These are phyloP conservation scores for Thuidium tamariscinum DNA, from an alignment of 225 moss, liverwort and hornwort genomes.

Conservation along the genomic window DNA sequence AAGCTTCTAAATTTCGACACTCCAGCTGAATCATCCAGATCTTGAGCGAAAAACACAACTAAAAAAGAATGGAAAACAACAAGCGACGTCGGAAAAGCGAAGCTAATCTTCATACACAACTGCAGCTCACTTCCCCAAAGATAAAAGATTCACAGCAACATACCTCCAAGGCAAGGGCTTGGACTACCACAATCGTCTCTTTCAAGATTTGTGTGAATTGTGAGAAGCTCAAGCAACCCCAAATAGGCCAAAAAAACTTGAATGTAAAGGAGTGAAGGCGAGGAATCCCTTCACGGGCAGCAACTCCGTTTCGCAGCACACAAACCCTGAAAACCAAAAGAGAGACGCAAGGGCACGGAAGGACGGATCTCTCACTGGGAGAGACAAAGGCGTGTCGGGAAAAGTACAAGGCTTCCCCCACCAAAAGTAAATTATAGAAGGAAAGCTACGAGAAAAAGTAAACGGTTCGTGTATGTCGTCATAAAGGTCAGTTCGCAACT, in stretches of 20 bases:
- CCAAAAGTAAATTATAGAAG: not conserved
- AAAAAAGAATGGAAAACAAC: not conserved
- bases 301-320: not conserved
- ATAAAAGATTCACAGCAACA: not conserved
- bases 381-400: not conserved
- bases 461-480: not conserved
- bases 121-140: not conserved
- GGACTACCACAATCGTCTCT: not conserved
- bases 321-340: not conserved
- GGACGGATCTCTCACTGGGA: not conserved
- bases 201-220: not conserved
- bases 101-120: not conserved
- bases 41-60: not conserved
- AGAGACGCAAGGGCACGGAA: not conserved
- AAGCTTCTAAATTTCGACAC: not conserved
- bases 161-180: not conserved
- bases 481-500: not conserved
- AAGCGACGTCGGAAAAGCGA: not conserved
- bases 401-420: not conserved
- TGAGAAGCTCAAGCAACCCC: not conserved
- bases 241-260: not conserved
- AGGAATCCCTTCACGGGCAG: not conserved
- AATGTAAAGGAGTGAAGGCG: not conserved
- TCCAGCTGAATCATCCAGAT: not conserved
- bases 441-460: not conserved